phyloP scores from a whole-genome alignment of 2,329 filamentous ascomycete genomes.

The Tolypocladium sp. region DNA sequence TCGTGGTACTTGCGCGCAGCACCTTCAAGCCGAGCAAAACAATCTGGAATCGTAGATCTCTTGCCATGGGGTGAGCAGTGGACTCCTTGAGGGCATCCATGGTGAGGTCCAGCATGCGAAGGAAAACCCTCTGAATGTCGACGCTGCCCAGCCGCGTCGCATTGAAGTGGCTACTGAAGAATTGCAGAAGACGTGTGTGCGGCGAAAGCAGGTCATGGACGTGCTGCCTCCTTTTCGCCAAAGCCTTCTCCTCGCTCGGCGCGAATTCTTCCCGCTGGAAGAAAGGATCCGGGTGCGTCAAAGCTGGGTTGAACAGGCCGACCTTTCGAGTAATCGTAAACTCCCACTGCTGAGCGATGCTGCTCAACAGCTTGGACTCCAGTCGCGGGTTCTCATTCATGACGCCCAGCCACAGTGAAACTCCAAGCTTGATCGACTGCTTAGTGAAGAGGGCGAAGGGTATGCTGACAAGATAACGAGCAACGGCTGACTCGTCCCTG shows the following conservation, averaged over 20 bases:
- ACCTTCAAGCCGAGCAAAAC: conserved; percentile 75
- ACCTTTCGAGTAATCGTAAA: conserved; percentile 65
- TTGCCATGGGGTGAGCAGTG: conserved; percentile 72
- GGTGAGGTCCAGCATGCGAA: conserved; percentile 71
- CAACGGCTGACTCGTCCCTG: conserved; percentile 66
- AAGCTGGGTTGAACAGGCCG: conserved; percentile 69
- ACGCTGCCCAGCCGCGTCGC: conserved; percentile 78
- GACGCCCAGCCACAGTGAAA: conserved; percentile 92
- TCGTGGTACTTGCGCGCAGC: conserved; percentile 61
- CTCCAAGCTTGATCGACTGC: conserved; percentile 88
- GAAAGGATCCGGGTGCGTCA: conserved; percentile 79
- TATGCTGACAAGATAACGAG: conserved; percentile 82
- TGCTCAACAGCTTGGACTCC: conserved; percentile 75
- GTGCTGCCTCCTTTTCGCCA: conserved; percentile 67
- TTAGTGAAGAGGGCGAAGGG: conserved; percentile 92
- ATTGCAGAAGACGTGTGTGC: conserved; percentile 77
- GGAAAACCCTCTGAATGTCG: conserved; percentile 73
- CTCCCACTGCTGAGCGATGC: conserved; percentile 90
- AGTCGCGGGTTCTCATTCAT: conserved; percentile 91
- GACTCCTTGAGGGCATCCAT: conserved; percentile 64
- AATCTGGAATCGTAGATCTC: conserved; percentile 87
- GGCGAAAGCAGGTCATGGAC: conserved; percentile 80
- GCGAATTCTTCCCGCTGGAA: conserved; percentile 87
- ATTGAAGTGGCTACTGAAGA: conserved; percentile 90
- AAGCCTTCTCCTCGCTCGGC: conserved; percentile 69